phyloP scores from a whole-genome alignment of 2,329 filamentous ascomycete species.

The Penicillium occitanis region DNA sequence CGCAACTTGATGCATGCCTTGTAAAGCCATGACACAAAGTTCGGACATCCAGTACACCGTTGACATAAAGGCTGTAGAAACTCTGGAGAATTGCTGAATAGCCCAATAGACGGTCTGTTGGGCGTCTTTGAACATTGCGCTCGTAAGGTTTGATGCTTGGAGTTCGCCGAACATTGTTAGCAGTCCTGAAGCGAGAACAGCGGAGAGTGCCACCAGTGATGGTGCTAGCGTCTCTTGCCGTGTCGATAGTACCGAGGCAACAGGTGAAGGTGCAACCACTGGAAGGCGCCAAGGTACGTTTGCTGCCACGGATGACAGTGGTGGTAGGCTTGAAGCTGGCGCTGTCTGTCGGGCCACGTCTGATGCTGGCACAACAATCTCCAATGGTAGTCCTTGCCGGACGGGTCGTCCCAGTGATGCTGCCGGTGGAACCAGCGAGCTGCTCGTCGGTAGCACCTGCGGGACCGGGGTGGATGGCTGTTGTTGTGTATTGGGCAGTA shows the following conservation, averaged over 20 bases:
- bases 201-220: not conserved
- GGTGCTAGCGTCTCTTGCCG: not conserved
- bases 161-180: not conserved
- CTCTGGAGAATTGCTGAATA: not conserved
- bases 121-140: not conserved
- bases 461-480: not conserved
- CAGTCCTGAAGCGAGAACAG: not conserved
- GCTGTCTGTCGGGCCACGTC: not conserved
- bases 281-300: not conserved
- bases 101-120: not conserved
- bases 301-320: not conserved
- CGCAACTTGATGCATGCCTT: slow-evolving; percentile 7
- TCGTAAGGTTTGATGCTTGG: not conserved
- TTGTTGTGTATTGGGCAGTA: not conserved
- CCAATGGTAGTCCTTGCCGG: not conserved
- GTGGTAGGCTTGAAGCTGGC: not conserved
- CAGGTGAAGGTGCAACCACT: not conserved
- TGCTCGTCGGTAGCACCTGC: not conserved
- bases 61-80: not conserved
- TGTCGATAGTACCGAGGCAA: not conserved
- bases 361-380: not conserved
- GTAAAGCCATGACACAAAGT: not conserved
- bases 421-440: not conserved
- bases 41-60: not conserved
- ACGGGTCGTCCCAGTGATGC: not conserved